Base-by-base conservation (phyloP, 441 rosid genomes). In the Aleurites moluccanus region DNA sequence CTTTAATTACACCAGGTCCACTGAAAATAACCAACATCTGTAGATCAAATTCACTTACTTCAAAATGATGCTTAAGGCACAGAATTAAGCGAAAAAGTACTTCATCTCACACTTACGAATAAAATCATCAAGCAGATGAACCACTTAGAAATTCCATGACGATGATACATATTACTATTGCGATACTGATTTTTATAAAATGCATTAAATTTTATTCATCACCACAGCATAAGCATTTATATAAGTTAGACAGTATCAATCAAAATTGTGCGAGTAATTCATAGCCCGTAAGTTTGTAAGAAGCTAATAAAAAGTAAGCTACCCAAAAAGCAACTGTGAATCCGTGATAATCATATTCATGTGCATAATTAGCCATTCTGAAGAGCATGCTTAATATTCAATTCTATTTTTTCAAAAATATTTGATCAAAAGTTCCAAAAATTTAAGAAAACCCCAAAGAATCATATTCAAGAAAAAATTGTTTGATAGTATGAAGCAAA, bases 11-110 rank as follows among this genome's bases (percentile, higher is more conserved):
- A 27, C 84, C 81, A 80, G 92, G 84, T 53, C 93, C 96, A 78
- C 84, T 84, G 82, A 88, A 94, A 73, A 91, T 70, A 16, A 90
- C 91, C 82, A 85, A 71, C 10, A 89, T 82, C 99, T 94, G 90
- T 83, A 80, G 77, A 63, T 68, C 7, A 60, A 52, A 66, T 28
- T 59, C 27, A 75, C 28, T 69, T 68, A 15, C 60, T 40, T 40
- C 33, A 62, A 52, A 62, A 67, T 40, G 18, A 45, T 4, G 18
- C 42, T 25, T 25, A 60, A 57, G 30, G 47, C 25, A 16, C 2
- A 59, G 30, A 45, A 59, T 25, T 4, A 20, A 23, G 28, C 18
- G 16, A 53, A 15, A 28, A 47, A n/a, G 38, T 35, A 73, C 53
- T 33, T 64, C 63, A 69, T 18, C 47, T 52, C 6, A 18, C 38